Base-by-base conservation (phyloP, 2,329 filamentous ascomycete species). In the Cladosporium austrohemisphaericum region DNA sequence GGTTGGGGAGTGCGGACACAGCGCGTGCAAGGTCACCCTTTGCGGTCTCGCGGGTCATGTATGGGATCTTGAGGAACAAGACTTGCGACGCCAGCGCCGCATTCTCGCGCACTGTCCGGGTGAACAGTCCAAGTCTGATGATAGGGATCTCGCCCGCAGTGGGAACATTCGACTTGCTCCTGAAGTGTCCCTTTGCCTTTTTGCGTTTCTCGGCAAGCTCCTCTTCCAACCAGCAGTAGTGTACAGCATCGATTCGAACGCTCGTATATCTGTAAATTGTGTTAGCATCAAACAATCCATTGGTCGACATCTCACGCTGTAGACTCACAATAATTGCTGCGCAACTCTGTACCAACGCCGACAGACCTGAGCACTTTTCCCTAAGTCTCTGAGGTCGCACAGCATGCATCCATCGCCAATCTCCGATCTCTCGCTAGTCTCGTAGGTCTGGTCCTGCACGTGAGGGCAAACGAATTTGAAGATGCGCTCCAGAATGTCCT, bases 151-250 rank as follows among this genome's bases (percentile, higher is more conserved):
- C 89, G 60, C 91, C 83, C 7, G 88, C 85, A 52, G 90, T 83
- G 54, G 83, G 86, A 54, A 82, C 86, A 66, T 91, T 89, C 63
- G 85, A 60, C 48, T 56, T 59, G 79, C 65, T 88, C 78, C 65
- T 88, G 46, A 62, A 64, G 36, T 63, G 60, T 46, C 56, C 60
- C 19, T 53, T 56, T 13, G 50, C 54, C 50, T 64, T 85, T 66
- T 87, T 89, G 55, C 91, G 85, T 66, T 80, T 83, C 59, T 92
- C 88, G 46, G 87, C 81, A 28, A 95, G 80, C 59, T 86, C 75
- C 52, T 87, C 84, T 69, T 97, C 92, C 60, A 87, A 85, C 56
- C 86, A 83, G 74, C 92, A 97, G 71, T 95, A 96, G 70, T 97
- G 92, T 25, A 96, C 91, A 14, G 87, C 81, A 66, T 97, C 92